A percentile compares a stretch with the other conserved stretches of the same genome.
phyloP scores from a whole-genome alignment of 805 yeast genomes.

The Cyberlindnera petersonii region DNA sequence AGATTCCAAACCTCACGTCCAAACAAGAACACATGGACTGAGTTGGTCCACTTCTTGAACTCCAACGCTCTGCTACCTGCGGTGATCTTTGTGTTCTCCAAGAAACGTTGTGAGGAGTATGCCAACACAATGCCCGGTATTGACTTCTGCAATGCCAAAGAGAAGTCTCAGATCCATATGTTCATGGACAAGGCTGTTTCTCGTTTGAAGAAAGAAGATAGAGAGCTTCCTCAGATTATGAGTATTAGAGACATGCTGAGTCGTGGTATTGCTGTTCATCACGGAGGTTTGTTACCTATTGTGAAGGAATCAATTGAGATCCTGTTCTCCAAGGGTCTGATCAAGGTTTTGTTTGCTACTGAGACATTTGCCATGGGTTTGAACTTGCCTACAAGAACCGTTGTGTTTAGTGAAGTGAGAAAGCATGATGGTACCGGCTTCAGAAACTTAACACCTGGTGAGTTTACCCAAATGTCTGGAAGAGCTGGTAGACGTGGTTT shows the following conservation, averaged over 20 bases:
- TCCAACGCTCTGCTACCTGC: slow-evolving; percentile 77
- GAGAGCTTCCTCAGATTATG: slow-evolving; percentile 88
- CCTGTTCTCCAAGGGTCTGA: slow-evolving; percentile 77
- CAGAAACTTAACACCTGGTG: slow-evolving; percentile 87
- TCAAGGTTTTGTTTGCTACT: slow-evolving; percentile 91
- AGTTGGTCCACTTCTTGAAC: slow-evolving; percentile 66
- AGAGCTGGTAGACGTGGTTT: slow-evolving; percentile 98
- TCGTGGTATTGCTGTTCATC: slow-evolving; percentile 94
- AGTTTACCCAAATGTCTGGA: slow-evolving; percentile 98
- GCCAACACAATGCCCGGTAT: slow-evolving; percentile 72
- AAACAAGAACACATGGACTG: slow-evolving; percentile 72
- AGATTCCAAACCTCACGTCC: slow-evolving; percentile 42
- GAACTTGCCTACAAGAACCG: slow-evolving; percentile 94
- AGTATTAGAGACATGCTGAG: slow-evolving; percentile 77
- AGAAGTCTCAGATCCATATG: slow-evolving; percentile 88
- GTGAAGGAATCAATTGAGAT: slow-evolving; percentile 93
- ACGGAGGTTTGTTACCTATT: slow-evolving; percentile 89
- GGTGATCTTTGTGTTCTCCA: slow-evolving; percentile 89
- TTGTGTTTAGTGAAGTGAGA: slow-evolving; percentile 77
- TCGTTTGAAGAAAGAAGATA: slow-evolving; percentile 84
- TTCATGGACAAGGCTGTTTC: slow-evolving; percentile 87
- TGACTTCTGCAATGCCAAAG: slow-evolving; percentile 79
- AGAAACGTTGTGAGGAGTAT: slow-evolving; percentile 89
- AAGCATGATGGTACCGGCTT: slow-evolving; percentile 88
- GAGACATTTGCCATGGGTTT: slow-evolving; percentile 99